Evolutionary conservation across 176 grass and related monocot genomes (phyloP), one percentile per base, ranked within the genome.

Genomic region (Oryza longistaminata): DNA sequence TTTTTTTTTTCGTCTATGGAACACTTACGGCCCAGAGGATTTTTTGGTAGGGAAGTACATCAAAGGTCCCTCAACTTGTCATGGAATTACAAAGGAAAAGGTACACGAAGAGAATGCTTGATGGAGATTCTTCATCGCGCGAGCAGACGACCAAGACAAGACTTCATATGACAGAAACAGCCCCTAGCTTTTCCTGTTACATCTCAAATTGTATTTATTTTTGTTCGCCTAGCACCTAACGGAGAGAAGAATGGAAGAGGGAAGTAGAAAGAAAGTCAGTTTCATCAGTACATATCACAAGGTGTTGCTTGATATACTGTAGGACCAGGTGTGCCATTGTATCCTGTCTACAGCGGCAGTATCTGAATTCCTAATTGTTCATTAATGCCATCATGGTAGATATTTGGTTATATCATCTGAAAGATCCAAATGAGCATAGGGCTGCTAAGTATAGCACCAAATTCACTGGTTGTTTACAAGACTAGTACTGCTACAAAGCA

Each of bases 91-190:
- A 31, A 3, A 31, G 29, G 29, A 31, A 31, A 31, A 31, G 29
- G 29, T 31, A 31, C 29, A 31, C 29, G 3, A 94, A 91, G 87
- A 91, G 87, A 52, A 82, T 82, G 81, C 70, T 91, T 3, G 82
- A 90, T 52, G 83, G 87, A 49, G 88, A 94, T 68, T 86, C 76
- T 21, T 82, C 76, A 9, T 75, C 87, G 55, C 83, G 62, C 74
- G 83, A 80, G 68, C 68, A 25, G 83, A 92, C 26, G 87, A 92
- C 14, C 79, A 87, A 7, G 85, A 90, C 88, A 87, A 46, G 75
- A 90, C 50, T 90, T 87, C 75, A 90, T 90, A 90, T 90, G 70
- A 90, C 2, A 66, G 0, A 0, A 9, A 22, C 55, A 68, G 21
- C 66, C 68, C 49, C 6, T 10, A 31, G 25, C 27, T 22, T 22